Conservation (phyloP, 2,329 filamentous ascomycete genomes). For the Colletotrichum sublineola region DNA sequence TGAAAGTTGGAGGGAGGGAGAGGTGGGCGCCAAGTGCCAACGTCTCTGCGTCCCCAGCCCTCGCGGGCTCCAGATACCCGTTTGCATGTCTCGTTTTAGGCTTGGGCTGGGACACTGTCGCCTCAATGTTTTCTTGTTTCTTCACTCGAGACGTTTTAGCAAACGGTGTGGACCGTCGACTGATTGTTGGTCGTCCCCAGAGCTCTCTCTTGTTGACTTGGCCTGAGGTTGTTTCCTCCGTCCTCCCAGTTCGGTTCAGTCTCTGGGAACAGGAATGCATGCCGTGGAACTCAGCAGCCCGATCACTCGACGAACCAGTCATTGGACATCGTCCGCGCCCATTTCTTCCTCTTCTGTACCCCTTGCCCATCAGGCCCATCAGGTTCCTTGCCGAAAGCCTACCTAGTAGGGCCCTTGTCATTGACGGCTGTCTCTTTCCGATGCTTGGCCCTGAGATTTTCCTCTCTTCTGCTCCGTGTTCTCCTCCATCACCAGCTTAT, state of each 20-base stretch:
- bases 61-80: slow-evolving; percentile 30
- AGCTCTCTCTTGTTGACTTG: slow-evolving; percentile 10
- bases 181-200: neutral
- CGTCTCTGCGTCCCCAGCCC: slow-evolving; percentile 16
- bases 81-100: slow-evolving; percentile 35
- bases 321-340: slow-evolving; percentile 18
- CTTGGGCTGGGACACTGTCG: slow-evolving; percentile 4
- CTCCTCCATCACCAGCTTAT: slow-evolving; percentile 11
- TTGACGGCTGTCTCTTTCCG: slow-evolving; percentile 43
- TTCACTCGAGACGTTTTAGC: slow-evolving; percentile 24
- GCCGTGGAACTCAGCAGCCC: slow-evolving; percentile 29
- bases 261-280: slow-evolving; percentile 33
- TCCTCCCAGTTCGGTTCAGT: neutral
- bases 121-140: slow-evolving; percentile 27
- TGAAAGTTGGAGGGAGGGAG: neutral
- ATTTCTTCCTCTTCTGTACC: slow-evolving; percentile 18
- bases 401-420: slow-evolving; percentile 42
- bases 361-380: slow-evolving; percentile 12
- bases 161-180: slow-evolving; percentile 1
- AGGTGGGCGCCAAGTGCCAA: slow-evolving; percentile 25
- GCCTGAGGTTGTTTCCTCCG: slow-evolving; percentile 8
- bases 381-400: slow-evolving; percentile 2
- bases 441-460: slow-evolving; percentile 29
- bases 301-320: slow-evolving; percentile 27
- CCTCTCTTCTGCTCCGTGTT: slow-evolving; percentile 25